Evolutionary conservation across 129 eudicot species (phyloP).

Genomic region (Flaveria ramosissima): DNA sequence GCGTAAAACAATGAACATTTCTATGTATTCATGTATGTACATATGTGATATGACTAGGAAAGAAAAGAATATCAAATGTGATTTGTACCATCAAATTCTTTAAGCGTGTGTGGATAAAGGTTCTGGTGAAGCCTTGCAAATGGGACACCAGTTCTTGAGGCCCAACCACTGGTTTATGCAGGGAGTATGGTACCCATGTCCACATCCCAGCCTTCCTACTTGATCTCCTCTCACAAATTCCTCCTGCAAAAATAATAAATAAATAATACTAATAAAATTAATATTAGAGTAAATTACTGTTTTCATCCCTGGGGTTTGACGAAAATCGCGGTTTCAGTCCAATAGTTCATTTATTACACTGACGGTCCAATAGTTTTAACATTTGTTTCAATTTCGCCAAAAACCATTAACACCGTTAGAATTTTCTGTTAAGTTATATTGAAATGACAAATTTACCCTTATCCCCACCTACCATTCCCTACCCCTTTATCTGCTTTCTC

Average conservation of each 20-base stretch:
- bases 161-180: conserved; percentile 79
- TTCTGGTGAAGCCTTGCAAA: conserved; percentile 67
- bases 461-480: no score
- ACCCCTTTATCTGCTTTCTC: no score
- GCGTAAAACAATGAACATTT: background rate
- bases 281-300: no score
- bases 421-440: no score
- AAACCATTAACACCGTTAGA: no score
- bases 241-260: conserved; percentile 49
- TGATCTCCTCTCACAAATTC: conserved; percentile 68
- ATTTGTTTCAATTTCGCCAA: no score
- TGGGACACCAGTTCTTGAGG: conserved; percentile 93
- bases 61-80: conserved; percentile 20
- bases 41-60: conserved; percentile 14
- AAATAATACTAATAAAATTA: background rate
- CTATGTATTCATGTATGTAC: conserved; percentile 35
- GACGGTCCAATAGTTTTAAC: no score
- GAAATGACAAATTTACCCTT: no score
- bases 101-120: conserved; percentile 18
- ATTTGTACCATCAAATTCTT: conserved; percentile 24
- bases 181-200: conserved; percentile 64
- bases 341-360: no score
- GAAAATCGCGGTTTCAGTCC: no score
- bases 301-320: no score
- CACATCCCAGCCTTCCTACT: conserved; percentile 67